These are phyloP conservation scores for Mortierella sp. DNA, from an alignment of 371 early-diverging fungal genomes.

Conservation along the genomic window DNA sequence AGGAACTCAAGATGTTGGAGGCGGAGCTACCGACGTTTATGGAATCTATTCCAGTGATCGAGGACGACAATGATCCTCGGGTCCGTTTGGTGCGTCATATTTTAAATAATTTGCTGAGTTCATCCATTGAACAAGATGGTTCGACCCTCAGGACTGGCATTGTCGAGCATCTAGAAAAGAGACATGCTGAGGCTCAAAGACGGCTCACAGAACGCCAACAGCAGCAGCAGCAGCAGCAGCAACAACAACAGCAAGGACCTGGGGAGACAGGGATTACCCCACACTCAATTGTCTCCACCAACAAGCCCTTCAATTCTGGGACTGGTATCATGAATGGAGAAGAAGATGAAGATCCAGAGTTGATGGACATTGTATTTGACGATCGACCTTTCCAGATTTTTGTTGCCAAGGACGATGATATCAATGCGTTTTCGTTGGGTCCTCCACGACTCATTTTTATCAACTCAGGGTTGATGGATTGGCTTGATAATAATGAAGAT, in stretches of 20 bases:
- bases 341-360: constrained; percentile 22
- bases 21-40: constrained; percentile 35
- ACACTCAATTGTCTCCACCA: constrained; percentile 38
- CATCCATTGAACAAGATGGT: constrained; percentile 44
- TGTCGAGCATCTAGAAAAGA: constrained; percentile 30
- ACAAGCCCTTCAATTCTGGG: constrained; percentile 7
- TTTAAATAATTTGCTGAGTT: constrained; percentile 33
- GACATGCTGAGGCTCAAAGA: constrained; percentile 29
- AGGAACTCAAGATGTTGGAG: constrained; percentile 56
- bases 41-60: constrained; percentile 21
- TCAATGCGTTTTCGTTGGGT: constrained; percentile 44
- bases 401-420: constrained; percentile 39
- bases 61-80: constrained; percentile 33
- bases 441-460: constrained; percentile 54
- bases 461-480: constrained; percentile 58
- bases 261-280: constrained; percentile 1
- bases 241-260: not conserved
- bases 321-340: not conserved
- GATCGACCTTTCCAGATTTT: constrained; percentile 47
- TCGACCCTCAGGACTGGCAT: constrained; percentile 43
- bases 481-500: constrained; percentile 62
- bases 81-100: constrained; percentile 36
- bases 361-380: constrained; percentile 31
- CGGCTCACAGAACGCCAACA: constrained; percentile 22
- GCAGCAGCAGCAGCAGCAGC: not conserved